Conservation (phyloP, 805 yeast genomes). For the Ogataea neopini region DNA sequence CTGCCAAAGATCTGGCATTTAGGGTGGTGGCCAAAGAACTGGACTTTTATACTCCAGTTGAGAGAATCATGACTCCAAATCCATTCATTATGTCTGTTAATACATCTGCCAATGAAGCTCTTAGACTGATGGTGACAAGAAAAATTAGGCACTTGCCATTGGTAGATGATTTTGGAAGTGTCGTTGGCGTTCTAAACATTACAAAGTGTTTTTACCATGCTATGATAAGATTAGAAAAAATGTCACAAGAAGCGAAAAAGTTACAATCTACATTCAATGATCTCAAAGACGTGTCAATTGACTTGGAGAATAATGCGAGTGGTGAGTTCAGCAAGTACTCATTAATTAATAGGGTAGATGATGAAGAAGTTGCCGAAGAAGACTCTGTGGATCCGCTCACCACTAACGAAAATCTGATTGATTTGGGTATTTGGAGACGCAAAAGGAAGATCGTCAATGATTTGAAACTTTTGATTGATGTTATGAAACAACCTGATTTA, state of each 20-base stretch:
- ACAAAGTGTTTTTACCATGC: constrained; percentile 50
- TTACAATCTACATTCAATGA: constrained; percentile 34
- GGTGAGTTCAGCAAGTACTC: constrained; percentile 24
- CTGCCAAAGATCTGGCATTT: constrained; percentile 49
- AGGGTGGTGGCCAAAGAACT: constrained; percentile 38
- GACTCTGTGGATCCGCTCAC: constrained; percentile 22
- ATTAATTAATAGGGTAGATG: constrained; percentile 16
- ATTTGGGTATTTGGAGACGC: constrained; percentile 27
- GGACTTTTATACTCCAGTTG: constrained; percentile 31
- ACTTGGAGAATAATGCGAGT: constrained; percentile 13
- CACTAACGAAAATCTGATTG: constrained; percentile 26
- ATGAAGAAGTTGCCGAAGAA: constrained; percentile 16
- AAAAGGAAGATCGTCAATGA: constrained; percentile 36
- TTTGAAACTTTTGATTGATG: constrained; percentile 37
- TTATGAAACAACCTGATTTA: constrained; percentile 45
- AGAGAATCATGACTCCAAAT: constrained; percentile 40
- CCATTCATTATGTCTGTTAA: constrained; percentile 39
- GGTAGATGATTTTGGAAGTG: constrained; percentile 35
- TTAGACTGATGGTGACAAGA: constrained; percentile 42
- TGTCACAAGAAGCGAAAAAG: constrained; percentile 40
- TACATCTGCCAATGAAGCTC: constrained; percentile 44
- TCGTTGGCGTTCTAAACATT: constrained; percentile 46
- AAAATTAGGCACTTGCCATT: constrained; percentile 47
- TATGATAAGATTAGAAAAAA: constrained; percentile 42
- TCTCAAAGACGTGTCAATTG: constrained; percentile 23